Percentiles rank a stretch among this genome's conserved stretches.
phyloP scores from a whole-genome alignment of 768 basidiomycete genomes.

The Leccinum olivaceopallidum region DNA sequence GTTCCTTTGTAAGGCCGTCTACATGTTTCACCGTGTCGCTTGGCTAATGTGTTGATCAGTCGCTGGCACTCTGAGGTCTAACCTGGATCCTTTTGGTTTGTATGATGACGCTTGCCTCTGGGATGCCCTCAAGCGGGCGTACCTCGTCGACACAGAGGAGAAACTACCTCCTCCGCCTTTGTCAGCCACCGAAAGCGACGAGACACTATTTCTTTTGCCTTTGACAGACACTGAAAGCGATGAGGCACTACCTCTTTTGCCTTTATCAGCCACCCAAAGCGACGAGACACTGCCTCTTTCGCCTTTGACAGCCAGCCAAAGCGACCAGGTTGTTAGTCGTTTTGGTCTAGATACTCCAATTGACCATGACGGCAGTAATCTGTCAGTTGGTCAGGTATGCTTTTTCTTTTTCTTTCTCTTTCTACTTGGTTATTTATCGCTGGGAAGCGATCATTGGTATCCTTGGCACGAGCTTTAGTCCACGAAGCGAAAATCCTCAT shows the following conservation, averaged over 20 bases:
- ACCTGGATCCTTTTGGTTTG: slow-evolving; percentile 86
- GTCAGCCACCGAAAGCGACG: slow-evolving; percentile 37
- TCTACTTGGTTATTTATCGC: neutral
- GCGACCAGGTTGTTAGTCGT: slow-evolving; percentile 44
- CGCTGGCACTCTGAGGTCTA: slow-evolving; percentile 80
- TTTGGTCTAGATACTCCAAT: slow-evolving; percentile 84
- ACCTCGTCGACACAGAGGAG: slow-evolving; percentile 63
- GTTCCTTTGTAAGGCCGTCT: slow-evolving; percentile 40
- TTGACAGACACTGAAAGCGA: slow-evolving; percentile 40
- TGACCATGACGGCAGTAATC: slow-evolving; percentile 84
- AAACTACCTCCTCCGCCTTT: slow-evolving; percentile 26
- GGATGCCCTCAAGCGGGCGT: slow-evolving; percentile 85
- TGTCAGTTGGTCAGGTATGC: slow-evolving; percentile 61
- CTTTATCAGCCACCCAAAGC: slow-evolving; percentile 37
- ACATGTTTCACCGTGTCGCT: neutral
- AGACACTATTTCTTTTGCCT: slow-evolving; percentile 14
- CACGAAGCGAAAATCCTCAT: slow-evolving; percentile 84
- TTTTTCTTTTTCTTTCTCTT: neutral
- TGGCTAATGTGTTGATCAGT: slow-evolving; percentile 37
- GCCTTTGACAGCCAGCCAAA: slow-evolving; percentile 36
- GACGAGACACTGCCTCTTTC: slow-evolving; percentile 13
- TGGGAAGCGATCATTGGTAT: slow-evolving; percentile 83
- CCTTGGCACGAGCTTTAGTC: slow-evolving; percentile 86
- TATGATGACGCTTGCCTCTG: slow-evolving; percentile 81
- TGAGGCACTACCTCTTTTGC: slow-evolving; percentile 25